Conservation (phyloP, 129 eudicot species). For the Kitagawia praeruptora region DNA sequence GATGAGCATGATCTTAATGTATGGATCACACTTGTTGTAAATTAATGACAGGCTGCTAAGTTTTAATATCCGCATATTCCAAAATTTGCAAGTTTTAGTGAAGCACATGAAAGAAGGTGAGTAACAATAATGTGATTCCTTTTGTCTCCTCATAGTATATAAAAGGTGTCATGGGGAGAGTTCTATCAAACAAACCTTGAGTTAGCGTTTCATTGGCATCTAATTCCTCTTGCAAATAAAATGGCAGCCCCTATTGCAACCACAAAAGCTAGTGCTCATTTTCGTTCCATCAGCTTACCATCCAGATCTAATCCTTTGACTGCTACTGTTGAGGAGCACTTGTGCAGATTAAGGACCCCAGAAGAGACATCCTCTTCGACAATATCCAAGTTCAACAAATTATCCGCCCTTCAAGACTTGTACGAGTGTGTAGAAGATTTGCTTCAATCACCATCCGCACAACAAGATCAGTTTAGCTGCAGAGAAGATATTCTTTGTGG, state of each 20-base stretch:
- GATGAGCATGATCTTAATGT: not conserved
- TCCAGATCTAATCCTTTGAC: constrained; percentile 15
- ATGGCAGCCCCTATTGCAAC: constrained; percentile 3
- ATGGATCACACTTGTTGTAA: not conserved
- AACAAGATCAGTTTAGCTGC: not conserved
- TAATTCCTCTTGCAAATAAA: not conserved
- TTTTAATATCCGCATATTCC: not conserved
- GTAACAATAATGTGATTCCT: not conserved
- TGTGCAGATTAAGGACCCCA: constrained; percentile 8
- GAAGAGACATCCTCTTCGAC: not conserved
- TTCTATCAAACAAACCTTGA: not conserved
- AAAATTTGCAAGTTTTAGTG: not conserved
- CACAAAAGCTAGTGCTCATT: not conserved
- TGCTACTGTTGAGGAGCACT: constrained; percentile 12
- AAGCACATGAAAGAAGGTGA: not conserved
- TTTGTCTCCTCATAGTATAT: not conserved
- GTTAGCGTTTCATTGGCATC: not conserved
- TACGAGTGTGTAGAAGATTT: constrained; percentile 10
- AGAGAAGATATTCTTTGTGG: not conserved
- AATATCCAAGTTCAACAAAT: not conserved
- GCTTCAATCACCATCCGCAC: constrained; percentile 4
- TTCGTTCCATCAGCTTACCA: constrained; percentile 21
- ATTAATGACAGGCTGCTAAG: not conserved
- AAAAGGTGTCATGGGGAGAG: not conserved
- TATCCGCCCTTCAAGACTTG: constrained; percentile 7